Evolutionary conservation across 2,329 filamentous ascomycete species (phyloP), one percentile per base, ranked within the genome.

Genomic region (Arthrobotrys pseudoclavata): DNA sequence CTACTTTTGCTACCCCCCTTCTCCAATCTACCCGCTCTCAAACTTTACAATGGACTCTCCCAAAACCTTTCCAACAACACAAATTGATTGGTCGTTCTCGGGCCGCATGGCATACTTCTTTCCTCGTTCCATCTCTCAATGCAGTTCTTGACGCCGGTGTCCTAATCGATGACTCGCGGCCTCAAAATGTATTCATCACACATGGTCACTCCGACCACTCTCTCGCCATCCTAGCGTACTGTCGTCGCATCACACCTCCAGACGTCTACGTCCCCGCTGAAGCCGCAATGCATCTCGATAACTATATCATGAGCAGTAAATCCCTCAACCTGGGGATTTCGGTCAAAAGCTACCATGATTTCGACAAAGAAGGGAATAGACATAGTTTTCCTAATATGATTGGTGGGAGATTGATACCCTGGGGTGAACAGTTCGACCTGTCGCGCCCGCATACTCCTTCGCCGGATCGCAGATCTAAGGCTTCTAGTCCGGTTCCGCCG

Each of bases 31-130:
- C 42, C 18, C 75, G 75, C 5, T 78, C 75, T 34, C 62, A 68
- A 50, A 78, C 61, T 5, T 61, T 78, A 13, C 67, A 71, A 55
- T 78, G 75, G 75, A 37, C 52, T 22, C 55, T 78, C 15, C 75
- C 75, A 15, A 52, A 57, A n/a, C 75, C 75, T 4, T 78, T 78
- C 55, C 69, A 71, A 12, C 75, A 78, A 53, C 75, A 71, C 22
- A 72, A 69, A 3, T 83, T 87, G 9, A 86, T 85, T 0, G 86
- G 86, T 66, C 84, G 84, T 26, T 87, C 86, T 6, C 85, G 86
- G 13, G 86, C 86, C 5, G 86, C 86, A 13, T 87, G 86, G 86
- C 86, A 87, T 81, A 87, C 86, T 1, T 86, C 85, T 4, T 87
- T 87, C 74, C 82, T 87, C 53, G 84, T 87, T 62, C 86, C 86